A percentile compares a stretch with the other conserved stretches of the same genome.
Conservation (phyloP, 306 rosid species). For the Dryas alaskensis region DNA sequence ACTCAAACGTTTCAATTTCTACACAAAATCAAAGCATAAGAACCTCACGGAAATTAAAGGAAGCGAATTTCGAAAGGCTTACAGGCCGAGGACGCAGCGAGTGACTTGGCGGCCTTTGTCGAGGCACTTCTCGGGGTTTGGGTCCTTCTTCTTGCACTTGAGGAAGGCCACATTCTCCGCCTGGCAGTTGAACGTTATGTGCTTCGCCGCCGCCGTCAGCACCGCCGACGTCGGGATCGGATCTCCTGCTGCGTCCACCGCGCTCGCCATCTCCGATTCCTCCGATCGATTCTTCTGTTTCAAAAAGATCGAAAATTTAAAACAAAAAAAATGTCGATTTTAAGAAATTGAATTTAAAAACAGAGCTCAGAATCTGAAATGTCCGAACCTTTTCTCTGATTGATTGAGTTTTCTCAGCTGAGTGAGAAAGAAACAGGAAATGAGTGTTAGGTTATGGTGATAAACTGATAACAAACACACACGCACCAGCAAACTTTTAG, state of each 20-base stretch:
- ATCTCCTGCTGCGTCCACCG: conserved; percentile 75
- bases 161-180: conserved; percentile 79
- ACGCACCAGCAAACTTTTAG: neutral
- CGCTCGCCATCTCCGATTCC: conserved; percentile 58
- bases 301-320: neutral
- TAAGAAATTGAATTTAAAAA: neutral
- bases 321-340: neutral
- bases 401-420: conserved; percentile 14
- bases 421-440: neutral
- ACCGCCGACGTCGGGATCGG: conserved; percentile 95
- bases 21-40: neutral
- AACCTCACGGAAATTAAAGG: neutral
- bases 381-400: conserved; percentile 1
- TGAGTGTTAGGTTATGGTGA: conserved; percentile 15
- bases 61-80: conserved; percentile 12
- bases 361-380: neutral
- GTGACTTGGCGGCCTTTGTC: conserved; percentile 87
- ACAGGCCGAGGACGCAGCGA: conserved; percentile 89
- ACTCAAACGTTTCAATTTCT: neutral
- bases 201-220: conserved; percentile 86
- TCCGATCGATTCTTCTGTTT: conserved; percentile 24
- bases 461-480: neutral
- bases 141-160: conserved; percentile 88
- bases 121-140: conserved; percentile 87
- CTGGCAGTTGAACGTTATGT: conserved; percentile 65